These are phyloP conservation scores for Phaeosphaeria sp. DNA, from an alignment of 2,329 filamentous ascomycete species.

Conservation along the genomic window DNA sequence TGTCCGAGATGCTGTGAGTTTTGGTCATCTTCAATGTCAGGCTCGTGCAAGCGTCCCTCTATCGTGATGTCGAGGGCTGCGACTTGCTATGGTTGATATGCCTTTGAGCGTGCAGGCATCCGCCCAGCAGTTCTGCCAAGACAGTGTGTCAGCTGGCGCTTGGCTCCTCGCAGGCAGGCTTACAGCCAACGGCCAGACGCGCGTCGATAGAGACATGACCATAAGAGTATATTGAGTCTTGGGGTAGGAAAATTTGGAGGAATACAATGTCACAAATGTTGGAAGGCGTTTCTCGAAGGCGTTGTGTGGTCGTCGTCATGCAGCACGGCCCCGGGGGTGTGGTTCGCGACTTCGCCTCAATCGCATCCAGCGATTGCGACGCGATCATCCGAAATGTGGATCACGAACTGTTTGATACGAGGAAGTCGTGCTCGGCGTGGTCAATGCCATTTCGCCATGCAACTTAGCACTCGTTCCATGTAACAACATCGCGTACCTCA, in stretches of 20 bases:
- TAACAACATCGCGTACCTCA: neutral
- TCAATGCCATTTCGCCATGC: conserved; percentile 2
- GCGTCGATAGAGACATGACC: neutral
- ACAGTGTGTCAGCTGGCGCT: neutral
- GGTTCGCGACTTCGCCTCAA: conserved; percentile 2
- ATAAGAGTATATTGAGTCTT: neutral
- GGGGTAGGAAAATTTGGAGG: neutral
- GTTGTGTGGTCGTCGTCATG: neutral
- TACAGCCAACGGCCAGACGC: neutral
- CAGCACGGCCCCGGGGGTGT: neutral
- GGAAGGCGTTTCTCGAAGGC: neutral
- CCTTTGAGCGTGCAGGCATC: neutral
- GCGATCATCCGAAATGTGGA: conserved; percentile 17
- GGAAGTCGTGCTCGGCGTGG: conserved; percentile 7
- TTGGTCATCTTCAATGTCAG: neutral
- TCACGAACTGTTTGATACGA: conserved; percentile 16
- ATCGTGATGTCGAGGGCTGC: neutral
- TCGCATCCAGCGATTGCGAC: conserved; percentile 3
- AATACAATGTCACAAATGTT: neutral
- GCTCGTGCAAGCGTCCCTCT: neutral
- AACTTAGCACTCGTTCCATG: neutral
- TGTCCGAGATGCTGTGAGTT: neutral
- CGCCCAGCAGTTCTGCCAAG: neutral
- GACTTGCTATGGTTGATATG: no score
- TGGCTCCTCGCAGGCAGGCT: neutral